phyloP scores from a whole-genome alignment of 345 rosid species.

The Melastoma malabathricum region DNA sequence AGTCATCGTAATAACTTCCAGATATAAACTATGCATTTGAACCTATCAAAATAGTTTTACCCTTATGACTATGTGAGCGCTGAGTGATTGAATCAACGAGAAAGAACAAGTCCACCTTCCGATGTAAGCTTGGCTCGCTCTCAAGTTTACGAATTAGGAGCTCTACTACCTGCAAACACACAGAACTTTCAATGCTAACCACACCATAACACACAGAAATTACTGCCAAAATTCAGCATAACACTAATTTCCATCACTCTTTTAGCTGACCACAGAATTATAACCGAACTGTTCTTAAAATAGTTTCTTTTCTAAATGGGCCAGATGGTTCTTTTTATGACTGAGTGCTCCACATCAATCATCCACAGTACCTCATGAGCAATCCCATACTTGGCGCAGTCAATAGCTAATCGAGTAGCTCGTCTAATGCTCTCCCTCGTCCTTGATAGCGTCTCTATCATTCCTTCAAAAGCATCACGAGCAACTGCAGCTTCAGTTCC shows the following conservation, averaged over 20 bases:
- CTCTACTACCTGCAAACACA: slow-evolving; percentile 61
- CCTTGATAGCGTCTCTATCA: slow-evolving; percentile 95
- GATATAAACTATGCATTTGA: background rate
- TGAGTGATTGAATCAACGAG: slow-evolving; percentile 95
- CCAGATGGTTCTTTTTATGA: no score
- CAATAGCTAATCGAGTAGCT: slow-evolving; percentile 89
- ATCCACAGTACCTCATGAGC: slow-evolving; percentile 57
- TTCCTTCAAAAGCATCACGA: slow-evolving; percentile 96
- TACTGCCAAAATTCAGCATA: no score
- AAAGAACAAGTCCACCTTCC: slow-evolving; percentile 85
- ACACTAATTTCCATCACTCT: no score
- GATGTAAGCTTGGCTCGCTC: slow-evolving; percentile 66
- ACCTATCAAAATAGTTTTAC: slow-evolving; percentile 14
- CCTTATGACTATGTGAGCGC: slow-evolving; percentile 77
- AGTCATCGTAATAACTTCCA: no score
- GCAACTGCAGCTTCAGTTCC: slow-evolving; percentile 90
- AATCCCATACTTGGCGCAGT: slow-evolving; percentile 91
- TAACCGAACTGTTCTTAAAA: no score
- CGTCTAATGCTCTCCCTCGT: slow-evolving; percentile 96
- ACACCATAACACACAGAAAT: no score
- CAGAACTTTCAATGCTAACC: background rate
- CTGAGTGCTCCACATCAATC: slow-evolving; percentile 1
- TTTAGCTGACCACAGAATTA: no score
- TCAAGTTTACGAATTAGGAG: slow-evolving; percentile 81
- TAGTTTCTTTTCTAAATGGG: no score